These are phyloP conservation scores for Sisymbrium irio DNA, from an alignment of 345 rosid genomes.

Conservation along the genomic window DNA sequence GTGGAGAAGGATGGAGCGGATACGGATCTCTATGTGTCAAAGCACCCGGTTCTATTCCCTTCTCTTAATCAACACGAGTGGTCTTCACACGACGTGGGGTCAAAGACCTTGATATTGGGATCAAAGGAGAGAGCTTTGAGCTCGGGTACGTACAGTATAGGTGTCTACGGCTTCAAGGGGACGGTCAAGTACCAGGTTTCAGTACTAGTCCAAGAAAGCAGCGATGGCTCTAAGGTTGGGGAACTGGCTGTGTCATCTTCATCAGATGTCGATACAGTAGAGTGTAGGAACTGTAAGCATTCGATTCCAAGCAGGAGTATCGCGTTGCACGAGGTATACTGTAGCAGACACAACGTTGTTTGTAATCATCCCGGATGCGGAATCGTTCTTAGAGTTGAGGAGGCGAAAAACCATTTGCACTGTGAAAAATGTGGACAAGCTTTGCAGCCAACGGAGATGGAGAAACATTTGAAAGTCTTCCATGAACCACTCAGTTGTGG, in stretches of 20 bases:
- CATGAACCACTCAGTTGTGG: conserved; percentile 83
- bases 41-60: conserved; percentile 83
- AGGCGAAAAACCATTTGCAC: conserved; percentile 70
- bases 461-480: conserved; percentile 85
- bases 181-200: conserved; percentile 56
- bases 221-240: conserved; percentile 43
- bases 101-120: conserved; percentile 70
- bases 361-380: conserved; percentile 75
- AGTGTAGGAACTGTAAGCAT: conserved; percentile 86
- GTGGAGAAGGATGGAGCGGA: conserved; percentile 64
- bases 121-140: conserved; percentile 60
- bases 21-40: conserved; percentile 79
- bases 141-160: conserved; percentile 73
- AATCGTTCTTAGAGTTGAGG: conserved; percentile 70
- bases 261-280: conserved; percentile 64
- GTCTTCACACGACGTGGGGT: conserved; percentile 89
- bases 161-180: conserved; percentile 81
- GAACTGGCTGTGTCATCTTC: conserved; percentile 56
- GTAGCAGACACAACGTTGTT: conserved; percentile 74
- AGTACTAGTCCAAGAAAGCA: conserved; percentile 51
- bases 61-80: conserved; percentile 79
- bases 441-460: conserved; percentile 76
- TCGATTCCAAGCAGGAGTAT: conserved; percentile 80
- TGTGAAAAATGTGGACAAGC: conserved; percentile 87
- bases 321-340: conserved; percentile 79